These are phyloP conservation scores for Phascolomyces articulosus DNA, from an alignment of 371 early-diverging fungal species.

Conservation along the genomic window DNA sequence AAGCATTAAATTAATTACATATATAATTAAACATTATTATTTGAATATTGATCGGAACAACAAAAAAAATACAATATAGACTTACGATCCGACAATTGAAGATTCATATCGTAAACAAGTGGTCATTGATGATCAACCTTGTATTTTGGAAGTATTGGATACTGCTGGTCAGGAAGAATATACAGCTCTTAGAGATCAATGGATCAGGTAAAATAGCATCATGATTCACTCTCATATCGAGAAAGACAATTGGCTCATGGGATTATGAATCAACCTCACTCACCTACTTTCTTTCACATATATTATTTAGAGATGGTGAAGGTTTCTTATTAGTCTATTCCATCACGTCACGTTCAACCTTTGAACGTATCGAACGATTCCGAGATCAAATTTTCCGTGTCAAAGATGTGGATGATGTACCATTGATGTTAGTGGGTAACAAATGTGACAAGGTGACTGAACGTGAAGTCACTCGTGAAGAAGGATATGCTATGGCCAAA, in stretches of 20 bases:
- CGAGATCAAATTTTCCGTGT: constrained; percentile 82
- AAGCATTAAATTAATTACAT: too few relatives aligned
- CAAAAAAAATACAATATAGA: constrained; percentile 42
- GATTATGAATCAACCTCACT: too few relatives aligned
- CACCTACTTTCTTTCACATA: too few relatives aligned
- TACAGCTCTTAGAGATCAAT: constrained; percentile 90
- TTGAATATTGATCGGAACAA: not conserved
- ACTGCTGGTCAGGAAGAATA: constrained; percentile 92
- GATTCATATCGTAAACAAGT: constrained; percentile 95
- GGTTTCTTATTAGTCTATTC: constrained; percentile 89
- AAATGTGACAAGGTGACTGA: constrained; percentile 83
- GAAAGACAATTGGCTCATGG: too few relatives aligned
- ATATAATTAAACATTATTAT: too few relatives aligned
- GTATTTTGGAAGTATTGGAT: constrained; percentile 92
- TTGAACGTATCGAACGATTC: constrained; percentile 81
- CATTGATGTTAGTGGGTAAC: constrained; percentile 91
- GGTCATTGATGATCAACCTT: constrained; percentile 84
- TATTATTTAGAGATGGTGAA: constrained; percentile 74
- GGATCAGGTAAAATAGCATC: constrained; percentile 82
- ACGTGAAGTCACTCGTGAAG: constrained; percentile 74
- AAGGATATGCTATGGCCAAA: constrained; percentile 10
- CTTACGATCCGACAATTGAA: constrained; percentile 97
- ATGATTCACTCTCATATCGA: too few relatives aligned
- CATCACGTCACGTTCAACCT: constrained; percentile 81
- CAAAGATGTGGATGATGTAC: constrained; percentile 80